Evolutionary conservation across 495 filamentous ascomycete species (phyloP), one percentile per base, ranked within the genome.

Genomic region (Beverwykella pulmonaria): DNA sequence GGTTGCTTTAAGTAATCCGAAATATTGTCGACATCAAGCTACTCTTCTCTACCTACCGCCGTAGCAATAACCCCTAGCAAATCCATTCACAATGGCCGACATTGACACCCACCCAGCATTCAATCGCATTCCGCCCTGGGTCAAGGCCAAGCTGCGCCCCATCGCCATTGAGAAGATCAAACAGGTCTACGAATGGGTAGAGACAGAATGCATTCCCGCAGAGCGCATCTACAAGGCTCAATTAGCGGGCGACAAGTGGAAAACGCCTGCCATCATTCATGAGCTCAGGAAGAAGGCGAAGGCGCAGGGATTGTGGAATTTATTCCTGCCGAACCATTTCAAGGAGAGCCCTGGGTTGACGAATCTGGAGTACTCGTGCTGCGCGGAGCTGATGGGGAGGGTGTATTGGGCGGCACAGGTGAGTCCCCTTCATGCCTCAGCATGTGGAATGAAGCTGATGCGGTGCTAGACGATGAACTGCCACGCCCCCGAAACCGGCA

Each of bases 401-500:
- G 71, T 71, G 55, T 78, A 78, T 57, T 77, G 75, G 77, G 77
- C 75, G 19, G 69, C 75, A 27, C 72, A 76, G 70, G 76, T 78
- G 57, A 61, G 57, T 30, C 17, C 2, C 17, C 39, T 56, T 30
- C 29, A 34, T 39, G 1, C 12, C n/a, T 19, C 15, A 47, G 19
- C n/a, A 8, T 0, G 29, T 61, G 50, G n/a, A 53, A 20, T 10
- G 2, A n/a, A 36, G 23, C 47, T 63, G 32, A 68, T 44, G 8
- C 23, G 25, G 2, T 41, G 10, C 3, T 25, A 79, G 77, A 75
- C 77, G 10, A 75, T 77, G 73, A 79, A 79, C 61, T 79, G 77
- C 73, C 75, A 76, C 58, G 77, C 77, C 12, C 77, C 77, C 12
- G 77, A 79, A 25, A 79, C 77, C 9, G 77, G 77, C 54, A 79